Conservation (phyloP, 176 grass and related monocot species). For the Ananas comosus region DNA sequence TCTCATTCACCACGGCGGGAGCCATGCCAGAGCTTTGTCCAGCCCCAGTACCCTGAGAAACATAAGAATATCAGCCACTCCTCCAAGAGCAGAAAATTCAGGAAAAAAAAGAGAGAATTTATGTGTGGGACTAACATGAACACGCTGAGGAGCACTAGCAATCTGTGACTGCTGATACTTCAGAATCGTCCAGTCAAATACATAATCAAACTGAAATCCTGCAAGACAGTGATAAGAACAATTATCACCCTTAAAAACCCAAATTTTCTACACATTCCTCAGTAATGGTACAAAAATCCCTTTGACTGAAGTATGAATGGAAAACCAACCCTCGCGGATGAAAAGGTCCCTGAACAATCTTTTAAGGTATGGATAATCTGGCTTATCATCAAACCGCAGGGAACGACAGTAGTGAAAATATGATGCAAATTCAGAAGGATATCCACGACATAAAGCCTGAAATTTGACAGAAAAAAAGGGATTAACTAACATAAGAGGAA, state of each 20-base stretch:
- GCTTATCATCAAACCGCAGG: conserved; percentile 83
- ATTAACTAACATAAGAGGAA: not conserved
- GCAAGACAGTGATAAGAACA: conserved; percentile 22
- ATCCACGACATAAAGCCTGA: conserved; percentile 77
- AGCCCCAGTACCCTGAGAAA: conserved; percentile 47
- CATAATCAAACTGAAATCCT: conserved; percentile 99
- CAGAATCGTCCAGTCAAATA: conserved; percentile 98
- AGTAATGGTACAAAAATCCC: not conserved
- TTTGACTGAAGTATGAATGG: not conserved
- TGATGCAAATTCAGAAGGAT: conserved; percentile 86
- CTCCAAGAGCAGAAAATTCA: not conserved
- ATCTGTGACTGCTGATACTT: conserved; percentile 98
- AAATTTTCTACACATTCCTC: not conserved
- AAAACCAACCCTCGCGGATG: conserved; percentile 75
- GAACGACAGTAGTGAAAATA: conserved; percentile 98
- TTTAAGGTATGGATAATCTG: conserved; percentile 97
- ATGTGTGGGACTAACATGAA: conserved; percentile 30
- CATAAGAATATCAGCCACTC: conserved; percentile 5
- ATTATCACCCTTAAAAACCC: not conserved
- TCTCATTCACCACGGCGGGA: conserved; percentile 56
- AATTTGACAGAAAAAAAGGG: not conserved
- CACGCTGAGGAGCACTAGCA: conserved; percentile 62
- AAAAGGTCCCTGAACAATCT: conserved; percentile 92
- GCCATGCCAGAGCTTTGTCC: conserved; percentile 70
- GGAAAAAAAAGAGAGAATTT: not conserved